A percentile compares a stretch with the other conserved stretches of the same genome.
These are phyloP conservation scores for Candida yuanshanica DNA, from an alignment of 805 yeast genomes.

Conservation along the genomic window DNA sequence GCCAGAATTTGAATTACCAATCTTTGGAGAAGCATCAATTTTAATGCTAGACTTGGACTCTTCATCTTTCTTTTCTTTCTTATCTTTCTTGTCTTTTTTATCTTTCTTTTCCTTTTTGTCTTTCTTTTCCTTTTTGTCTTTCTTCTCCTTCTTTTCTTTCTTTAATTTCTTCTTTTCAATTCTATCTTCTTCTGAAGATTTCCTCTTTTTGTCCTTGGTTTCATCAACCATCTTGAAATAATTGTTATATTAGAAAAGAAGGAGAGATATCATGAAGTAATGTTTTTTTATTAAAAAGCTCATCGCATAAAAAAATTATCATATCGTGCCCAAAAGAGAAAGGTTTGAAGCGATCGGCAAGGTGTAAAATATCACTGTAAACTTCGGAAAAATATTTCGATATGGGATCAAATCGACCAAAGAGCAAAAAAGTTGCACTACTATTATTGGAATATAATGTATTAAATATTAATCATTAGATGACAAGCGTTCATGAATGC, in stretches of 20 bases:
- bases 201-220: conserved; percentile 23
- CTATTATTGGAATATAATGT: too few relatives aligned
- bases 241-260: not conserved
- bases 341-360: conserved; percentile 4
- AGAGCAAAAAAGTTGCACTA: too few relatives aligned
- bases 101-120: conserved; percentile 18
- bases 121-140: conserved; percentile 30
- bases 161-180: conserved; percentile 19
- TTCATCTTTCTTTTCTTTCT: conserved; percentile 33
- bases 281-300: not conserved
- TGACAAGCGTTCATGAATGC: too few relatives aligned
- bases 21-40: conserved; percentile 5
- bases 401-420: too few relatives aligned
- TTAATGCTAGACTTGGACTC: conserved; percentile 27
- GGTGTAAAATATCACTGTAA: too few relatives aligned
- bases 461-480: too few relatives aligned
- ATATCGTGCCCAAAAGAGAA: not conserved
- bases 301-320: conserved; percentile 7
- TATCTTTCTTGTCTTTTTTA: conserved; percentile 19
- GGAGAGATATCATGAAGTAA: not conserved
- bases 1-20: conserved; percentile 4
- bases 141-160: conserved; percentile 31
- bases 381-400: too few relatives aligned
- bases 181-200: conserved; percentile 17
- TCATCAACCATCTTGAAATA: conserved; percentile 19